These are phyloP conservation scores for Corylus americana DNA, from an alignment of 306 rosid species.

Conservation along the genomic window DNA sequence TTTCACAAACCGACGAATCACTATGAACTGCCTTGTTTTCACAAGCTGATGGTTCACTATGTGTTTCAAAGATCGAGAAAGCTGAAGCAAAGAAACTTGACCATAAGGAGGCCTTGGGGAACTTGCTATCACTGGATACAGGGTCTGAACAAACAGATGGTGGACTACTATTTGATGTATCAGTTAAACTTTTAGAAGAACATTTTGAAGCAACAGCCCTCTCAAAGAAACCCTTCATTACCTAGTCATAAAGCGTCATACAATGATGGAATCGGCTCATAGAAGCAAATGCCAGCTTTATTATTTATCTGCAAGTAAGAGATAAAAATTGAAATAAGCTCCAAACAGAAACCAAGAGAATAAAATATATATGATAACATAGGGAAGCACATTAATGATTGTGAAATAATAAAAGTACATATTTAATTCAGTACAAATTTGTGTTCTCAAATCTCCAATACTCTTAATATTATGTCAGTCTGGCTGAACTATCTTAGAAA, in stretches of 20 bases:
- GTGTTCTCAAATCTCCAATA: not conserved
- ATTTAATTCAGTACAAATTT: not conserved
- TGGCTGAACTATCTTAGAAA: not conserved
- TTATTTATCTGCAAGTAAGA: conserved; percentile 39
- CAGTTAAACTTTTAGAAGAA: conserved; percentile 59
- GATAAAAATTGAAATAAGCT: conserved; percentile 24
- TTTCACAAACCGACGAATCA: conserved; percentile 50
- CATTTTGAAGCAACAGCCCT: conserved; percentile 54
- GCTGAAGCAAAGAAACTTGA: conserved; percentile 78
- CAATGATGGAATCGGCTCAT: conserved; percentile 45
- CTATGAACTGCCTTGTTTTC: conserved; percentile 68
- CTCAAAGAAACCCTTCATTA: conserved; percentile 68
- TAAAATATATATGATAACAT: not conserved
- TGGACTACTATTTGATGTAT: conserved; percentile 47
- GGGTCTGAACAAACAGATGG: conserved; percentile 49
- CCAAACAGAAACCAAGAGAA: not conserved
- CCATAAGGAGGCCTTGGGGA: conserved; percentile 71
- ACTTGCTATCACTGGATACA: conserved; percentile 53
- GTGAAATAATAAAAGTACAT: not conserved
- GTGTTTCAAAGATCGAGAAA: conserved; percentile 69
- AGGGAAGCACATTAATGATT: not conserved
- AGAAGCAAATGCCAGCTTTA: conserved; percentile 41
- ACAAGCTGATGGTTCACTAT: conserved; percentile 61
- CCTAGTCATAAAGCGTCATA: conserved; percentile 51
- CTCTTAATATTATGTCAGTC: not conserved